Evolutionary conservation across 148 eudicot genomes (phyloP), one percentile per base, ranked within the genome.

Genomic region (Dianthus caryophyllus): DNA sequence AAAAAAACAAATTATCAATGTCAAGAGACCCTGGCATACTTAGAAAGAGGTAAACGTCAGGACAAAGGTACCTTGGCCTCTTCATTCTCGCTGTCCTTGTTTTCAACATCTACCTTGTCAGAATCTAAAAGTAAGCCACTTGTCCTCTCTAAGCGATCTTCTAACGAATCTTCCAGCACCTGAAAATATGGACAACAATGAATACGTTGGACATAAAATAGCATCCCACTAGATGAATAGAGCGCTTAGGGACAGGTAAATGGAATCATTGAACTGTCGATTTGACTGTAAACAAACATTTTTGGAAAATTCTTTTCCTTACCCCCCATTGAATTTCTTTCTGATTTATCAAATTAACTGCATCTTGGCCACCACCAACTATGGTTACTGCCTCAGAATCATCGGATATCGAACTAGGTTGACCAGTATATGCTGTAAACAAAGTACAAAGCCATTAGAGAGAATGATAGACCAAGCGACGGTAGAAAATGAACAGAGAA

Each of bases 301-400:
- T 21, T 36, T 21, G 13, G 10, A 46, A 24, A 58, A 26, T n/a
- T 52, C 22, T 22, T 61, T 76, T 79, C n/a, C 96, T 82, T 75
- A 89, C 96, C 79, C 98, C 98, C 98, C 98, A 94, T 61, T 88
- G 96, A 66, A 94, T 81, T 86, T 94, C 98, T 80, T 85, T 94
- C 86, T 90, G 92, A 76, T 90, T 94, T 75, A 87, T 83, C 73
- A 86, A 70, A 83, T 88, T 86, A 65, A 89, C 88, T 47, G 91
- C 85, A 76, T 94, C 98, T 77, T 88, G 95, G 77, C 90, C 98
- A 76, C 90, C 85, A 59, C 88, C 97, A 70, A 90, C 84, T 68
- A 94, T 88, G 9, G 92, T 86, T 67, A 94, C 83, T 68, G 74
- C 90, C 64, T 94, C 98, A 69, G 90, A 80, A 64, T 90, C 98